Evolutionary conservation across 169 alveolate genomes (phyloP).

Genomic region (Plasmodium gaboni): DNA sequence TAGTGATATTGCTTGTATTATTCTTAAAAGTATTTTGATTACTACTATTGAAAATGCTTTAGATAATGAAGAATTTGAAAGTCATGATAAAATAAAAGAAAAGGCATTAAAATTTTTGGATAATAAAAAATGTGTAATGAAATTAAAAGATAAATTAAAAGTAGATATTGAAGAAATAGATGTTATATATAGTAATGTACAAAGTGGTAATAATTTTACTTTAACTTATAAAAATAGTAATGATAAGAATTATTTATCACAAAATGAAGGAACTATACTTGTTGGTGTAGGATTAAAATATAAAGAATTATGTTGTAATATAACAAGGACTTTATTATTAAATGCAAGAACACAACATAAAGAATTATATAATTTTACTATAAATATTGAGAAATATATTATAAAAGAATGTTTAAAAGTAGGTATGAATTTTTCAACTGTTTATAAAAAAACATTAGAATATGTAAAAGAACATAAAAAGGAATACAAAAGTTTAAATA

Average conservation of each 20-base stretch:
- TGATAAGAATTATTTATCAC: slow-evolving; percentile 80
- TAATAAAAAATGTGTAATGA: slow-evolving; percentile 80
- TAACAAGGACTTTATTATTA: slow-evolving; percentile 84
- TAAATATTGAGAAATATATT: slow-evolving; percentile 78
- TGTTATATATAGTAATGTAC: slow-evolving; percentile 84
- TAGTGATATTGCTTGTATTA: slow-evolving; percentile 84
- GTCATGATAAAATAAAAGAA: slow-evolving; percentile 81
- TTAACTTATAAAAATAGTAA: slow-evolving; percentile 82
- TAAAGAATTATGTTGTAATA: slow-evolving; percentile 83
- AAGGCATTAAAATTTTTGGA: slow-evolving; percentile 79
- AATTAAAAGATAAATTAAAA: slow-evolving; percentile 80
- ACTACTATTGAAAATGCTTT: slow-evolving; percentile 85
- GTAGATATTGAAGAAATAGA: slow-evolving; percentile 82
- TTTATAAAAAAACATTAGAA: slow-evolving; percentile 79
- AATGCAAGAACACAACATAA: slow-evolving; percentile 84
- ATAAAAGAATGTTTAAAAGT: slow-evolving; percentile 76
- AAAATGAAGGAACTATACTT: slow-evolving; percentile 83
- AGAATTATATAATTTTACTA: slow-evolving; percentile 81
- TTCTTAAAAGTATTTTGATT: slow-evolving; percentile 81
- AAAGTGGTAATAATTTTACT: slow-evolving; percentile 83
- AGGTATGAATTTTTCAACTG: slow-evolving; percentile 78
- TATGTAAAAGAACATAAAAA: slow-evolving; percentile 74
- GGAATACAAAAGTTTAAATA: slow-evolving; percentile 3
- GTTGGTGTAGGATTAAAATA: slow-evolving; percentile 85
- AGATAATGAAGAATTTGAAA: slow-evolving; percentile 82